These are phyloP conservation scores for Chalciporus piperatoides DNA, from an alignment of 1,284 basidiomycete species.

Conservation along the genomic window DNA sequence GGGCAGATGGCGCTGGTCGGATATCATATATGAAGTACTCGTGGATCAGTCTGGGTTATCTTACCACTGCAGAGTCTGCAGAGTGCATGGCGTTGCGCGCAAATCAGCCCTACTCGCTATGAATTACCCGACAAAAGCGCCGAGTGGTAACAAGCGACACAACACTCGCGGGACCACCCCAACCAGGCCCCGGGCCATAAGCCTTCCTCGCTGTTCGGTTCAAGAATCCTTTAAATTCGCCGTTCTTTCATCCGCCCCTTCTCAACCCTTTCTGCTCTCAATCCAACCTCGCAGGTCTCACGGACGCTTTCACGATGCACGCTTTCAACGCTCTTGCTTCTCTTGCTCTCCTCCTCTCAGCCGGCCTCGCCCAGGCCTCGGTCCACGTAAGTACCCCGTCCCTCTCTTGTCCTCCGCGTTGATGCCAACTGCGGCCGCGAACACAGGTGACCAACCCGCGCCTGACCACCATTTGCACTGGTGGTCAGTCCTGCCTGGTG, in stretches of 20 bases:
- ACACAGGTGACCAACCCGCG: constrained; percentile 51
- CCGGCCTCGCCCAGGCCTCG: constrained; percentile 14
- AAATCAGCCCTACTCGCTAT: too few relatives aligned
- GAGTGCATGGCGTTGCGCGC: not conserved
- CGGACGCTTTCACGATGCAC: constrained; percentile 16
- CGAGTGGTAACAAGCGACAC: too few relatives aligned
- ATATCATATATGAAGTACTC: constrained; percentile 21
- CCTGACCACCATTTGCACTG: constrained; percentile 43
- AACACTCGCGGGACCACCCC: too few relatives aligned
- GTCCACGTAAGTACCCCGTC: constrained; percentile 23
- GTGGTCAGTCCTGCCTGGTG: constrained; percentile 49
- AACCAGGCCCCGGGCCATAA: too few relatives aligned
- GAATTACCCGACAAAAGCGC: too few relatives aligned
- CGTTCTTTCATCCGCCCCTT: not conserved
- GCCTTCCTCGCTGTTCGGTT: constrained; percentile 23
- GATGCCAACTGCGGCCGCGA: not conserved
- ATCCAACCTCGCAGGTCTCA: not conserved
- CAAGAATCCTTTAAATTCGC: constrained; percentile 28
- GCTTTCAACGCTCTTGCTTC: constrained; percentile 8
- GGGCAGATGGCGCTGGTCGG: constrained; percentile 5
- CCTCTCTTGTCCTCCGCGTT: rapidly evolving
- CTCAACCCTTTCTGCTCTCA: not conserved
- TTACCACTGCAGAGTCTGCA: not conserved
- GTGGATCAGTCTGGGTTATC: constrained; percentile 2
- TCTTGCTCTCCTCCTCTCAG: constrained; percentile 23